These are phyloP conservation scores for Inosperma sp. DNA, from an alignment of 768 basidiomycete genomes.

Conservation along the genomic window DNA sequence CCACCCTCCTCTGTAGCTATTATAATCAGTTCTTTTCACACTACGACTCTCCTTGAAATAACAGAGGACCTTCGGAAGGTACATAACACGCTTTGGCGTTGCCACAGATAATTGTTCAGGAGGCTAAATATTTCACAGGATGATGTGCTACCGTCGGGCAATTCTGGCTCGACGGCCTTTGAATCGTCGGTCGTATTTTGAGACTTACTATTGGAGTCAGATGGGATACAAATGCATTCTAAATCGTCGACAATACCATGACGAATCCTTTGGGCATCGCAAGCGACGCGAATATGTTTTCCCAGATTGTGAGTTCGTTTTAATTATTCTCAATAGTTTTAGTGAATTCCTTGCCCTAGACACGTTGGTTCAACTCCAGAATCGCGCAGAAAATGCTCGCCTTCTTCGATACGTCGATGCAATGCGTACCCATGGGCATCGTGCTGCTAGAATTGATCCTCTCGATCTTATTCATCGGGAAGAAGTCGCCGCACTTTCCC, in stretches of 20 bases:
- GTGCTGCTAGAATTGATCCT: constrained; percentile 83
- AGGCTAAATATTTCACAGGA: too few species aligned
- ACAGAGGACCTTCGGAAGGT: too few species aligned
- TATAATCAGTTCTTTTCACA: too few species aligned
- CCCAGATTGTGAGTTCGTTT: constrained; percentile 60
- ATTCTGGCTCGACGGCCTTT: too few species aligned
- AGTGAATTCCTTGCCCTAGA: constrained; percentile 22
- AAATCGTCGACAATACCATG: constrained; percentile 50
- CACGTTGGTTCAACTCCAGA: constrained; percentile 64
- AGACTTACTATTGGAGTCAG: too few species aligned
- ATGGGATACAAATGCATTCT: too few species aligned
- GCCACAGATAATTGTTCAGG: too few species aligned
- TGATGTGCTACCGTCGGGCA: too few species aligned
- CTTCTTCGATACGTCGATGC: constrained; percentile 87
- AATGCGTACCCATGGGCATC: constrained; percentile 78
- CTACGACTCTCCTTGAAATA: too few species aligned
- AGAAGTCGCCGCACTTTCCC: constrained; percentile 69
- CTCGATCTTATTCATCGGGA: constrained; percentile 84
- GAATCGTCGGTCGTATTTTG: too few species aligned
- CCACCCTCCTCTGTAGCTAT: too few species aligned
- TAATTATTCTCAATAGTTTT: neutral
- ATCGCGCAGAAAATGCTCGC: constrained; percentile 63
- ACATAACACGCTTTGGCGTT: too few species aligned
- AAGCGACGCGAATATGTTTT: constrained; percentile 57
- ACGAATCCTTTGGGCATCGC: constrained; percentile 76